Conservation (phyloP, 139 green algal species). For the Pseudopediastrum boryanum region DNA sequence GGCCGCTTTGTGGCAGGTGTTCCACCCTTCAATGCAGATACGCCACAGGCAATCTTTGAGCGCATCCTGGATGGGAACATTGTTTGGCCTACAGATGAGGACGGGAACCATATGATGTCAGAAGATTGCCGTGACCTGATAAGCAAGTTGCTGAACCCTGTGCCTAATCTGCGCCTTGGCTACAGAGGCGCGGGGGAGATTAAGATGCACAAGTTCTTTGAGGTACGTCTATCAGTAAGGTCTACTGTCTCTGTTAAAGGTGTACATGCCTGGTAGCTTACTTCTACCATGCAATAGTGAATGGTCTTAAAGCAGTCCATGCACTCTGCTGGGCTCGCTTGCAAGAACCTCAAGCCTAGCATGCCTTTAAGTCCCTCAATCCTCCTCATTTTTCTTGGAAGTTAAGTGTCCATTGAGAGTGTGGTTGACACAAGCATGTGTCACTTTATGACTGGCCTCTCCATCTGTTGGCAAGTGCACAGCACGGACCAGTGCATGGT, state of each 20-base stretch:
- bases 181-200: constrained; percentile 76
- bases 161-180: constrained; percentile 76
- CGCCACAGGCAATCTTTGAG: constrained; percentile 91
- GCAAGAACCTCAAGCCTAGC: not conserved
- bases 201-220: constrained; percentile 89
- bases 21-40: constrained; percentile 90
- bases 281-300: too few relatives aligned
- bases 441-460: too few relatives aligned
- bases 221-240: too few relatives aligned
- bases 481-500: too few relatives aligned
- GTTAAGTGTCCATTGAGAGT: not conserved
- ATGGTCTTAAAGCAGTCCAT: not conserved
- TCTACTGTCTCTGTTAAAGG: too few relatives aligned
- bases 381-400: not conserved
- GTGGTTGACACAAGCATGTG: too few relatives aligned
- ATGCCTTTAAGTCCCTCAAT: not conserved
- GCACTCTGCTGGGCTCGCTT: not conserved
- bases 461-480: too few relatives aligned
- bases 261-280: too few relatives aligned
- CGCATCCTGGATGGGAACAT: constrained; percentile 26
- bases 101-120: constrained; percentile 63
- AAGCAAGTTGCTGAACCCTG: constrained; percentile 70
- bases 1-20: constrained; percentile 33
- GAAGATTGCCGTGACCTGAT: constrained; percentile 85
- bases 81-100: constrained; percentile 35